Percentiles rank a stretch among this genome's conserved stretches.
Evolutionary conservation across 2,329 filamentous ascomycete species (phyloP).

Genomic region (Talaromyces sp.): DNA sequence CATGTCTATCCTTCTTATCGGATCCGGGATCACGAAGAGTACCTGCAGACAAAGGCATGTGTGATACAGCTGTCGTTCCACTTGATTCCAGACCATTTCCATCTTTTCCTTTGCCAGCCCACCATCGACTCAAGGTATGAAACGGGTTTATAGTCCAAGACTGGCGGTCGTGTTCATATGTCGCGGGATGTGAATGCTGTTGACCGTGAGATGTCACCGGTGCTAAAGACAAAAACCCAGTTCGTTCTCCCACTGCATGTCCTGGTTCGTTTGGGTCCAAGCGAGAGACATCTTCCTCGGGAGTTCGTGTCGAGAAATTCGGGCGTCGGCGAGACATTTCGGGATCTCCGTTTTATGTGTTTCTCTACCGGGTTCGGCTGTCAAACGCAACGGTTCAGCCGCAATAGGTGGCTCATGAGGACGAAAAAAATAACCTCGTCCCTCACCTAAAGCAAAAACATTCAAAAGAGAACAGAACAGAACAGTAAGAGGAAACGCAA

Average conservation of each 20-base stretch:
- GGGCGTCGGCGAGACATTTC: constrained; percentile 39
- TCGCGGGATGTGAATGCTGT: constrained; percentile 28
- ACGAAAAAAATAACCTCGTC: background rate
- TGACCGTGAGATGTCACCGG: constrained; percentile 23
- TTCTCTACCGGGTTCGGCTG: constrained; percentile 12
- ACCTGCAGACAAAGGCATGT: constrained; percentile 20
- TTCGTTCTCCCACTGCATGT: constrained; percentile 24
- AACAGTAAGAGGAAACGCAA: constrained; percentile 6
- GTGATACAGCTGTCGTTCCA: constrained; percentile 11
- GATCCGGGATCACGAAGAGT: constrained; percentile 29
- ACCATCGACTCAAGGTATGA: constrained; percentile 14
- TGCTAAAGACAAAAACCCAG: constrained; percentile 26
- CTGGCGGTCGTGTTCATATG: constrained; percentile 17
- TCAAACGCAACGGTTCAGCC: constrained; percentile 15
- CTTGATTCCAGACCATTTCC: constrained; percentile 6
- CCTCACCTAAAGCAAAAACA: background rate
- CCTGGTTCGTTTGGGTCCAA: constrained; percentile 36
- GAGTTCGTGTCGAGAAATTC: constrained; percentile 43
- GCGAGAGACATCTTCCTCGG: constrained; percentile 41
- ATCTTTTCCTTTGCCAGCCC: background rate
- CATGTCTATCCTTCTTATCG: constrained; percentile 37
- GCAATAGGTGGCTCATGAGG: background rate
- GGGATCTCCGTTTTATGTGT: constrained; percentile 1
- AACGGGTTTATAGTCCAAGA: constrained; percentile 28
- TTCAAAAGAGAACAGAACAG: background rate